Evolutionary conservation across 2,329 filamentous ascomycete species (phyloP).

Genomic region (Ophiostoma sp.): DNA sequence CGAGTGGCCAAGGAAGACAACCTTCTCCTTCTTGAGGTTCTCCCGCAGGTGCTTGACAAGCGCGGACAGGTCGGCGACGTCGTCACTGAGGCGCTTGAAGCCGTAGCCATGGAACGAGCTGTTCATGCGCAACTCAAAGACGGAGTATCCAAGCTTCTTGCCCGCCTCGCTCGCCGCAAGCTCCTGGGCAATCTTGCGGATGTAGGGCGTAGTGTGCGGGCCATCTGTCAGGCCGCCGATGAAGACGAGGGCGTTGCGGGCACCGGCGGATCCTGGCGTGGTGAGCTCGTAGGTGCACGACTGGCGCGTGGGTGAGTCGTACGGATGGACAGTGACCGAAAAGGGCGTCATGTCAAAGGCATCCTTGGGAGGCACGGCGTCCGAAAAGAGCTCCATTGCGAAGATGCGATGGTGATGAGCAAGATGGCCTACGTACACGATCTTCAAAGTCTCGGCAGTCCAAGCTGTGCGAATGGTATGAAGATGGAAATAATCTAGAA

Average conservation of each 20-base stretch:
- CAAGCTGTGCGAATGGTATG: too few species aligned
- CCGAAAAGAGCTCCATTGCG: conserved; percentile 1
- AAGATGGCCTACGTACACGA: background rate
- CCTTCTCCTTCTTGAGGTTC: conserved; percentile 43
- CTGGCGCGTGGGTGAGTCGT: conserved; percentile 27
- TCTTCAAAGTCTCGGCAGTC: too few species aligned
- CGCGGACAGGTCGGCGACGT: conserved; percentile 49
- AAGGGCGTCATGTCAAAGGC: conserved; percentile 22
- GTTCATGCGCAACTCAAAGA: conserved; percentile 52
- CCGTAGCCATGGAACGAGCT: conserved; percentile 52
- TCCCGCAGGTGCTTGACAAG: conserved; percentile 49
- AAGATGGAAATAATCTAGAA: too few species aligned
- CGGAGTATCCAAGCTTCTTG: conserved; percentile 41
- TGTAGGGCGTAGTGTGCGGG: conserved; percentile 58
- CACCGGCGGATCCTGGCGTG: conserved; percentile 19
- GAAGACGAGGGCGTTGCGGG: conserved; percentile 57
- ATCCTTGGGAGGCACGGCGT: background rate
- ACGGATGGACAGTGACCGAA: conserved; percentile 30
- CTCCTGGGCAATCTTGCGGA: conserved; percentile 42
- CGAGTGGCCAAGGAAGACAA: conserved; percentile 54
- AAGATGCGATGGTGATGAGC: background rate
- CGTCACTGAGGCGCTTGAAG: conserved; percentile 44
- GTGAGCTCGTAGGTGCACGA: conserved; percentile 30
- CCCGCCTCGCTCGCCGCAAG: conserved; percentile 36
- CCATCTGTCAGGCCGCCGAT: conserved; percentile 67